Base-by-base conservation (phyloP, 75 land plant genomes). In the Pseudotsuga menziesii region DNA sequence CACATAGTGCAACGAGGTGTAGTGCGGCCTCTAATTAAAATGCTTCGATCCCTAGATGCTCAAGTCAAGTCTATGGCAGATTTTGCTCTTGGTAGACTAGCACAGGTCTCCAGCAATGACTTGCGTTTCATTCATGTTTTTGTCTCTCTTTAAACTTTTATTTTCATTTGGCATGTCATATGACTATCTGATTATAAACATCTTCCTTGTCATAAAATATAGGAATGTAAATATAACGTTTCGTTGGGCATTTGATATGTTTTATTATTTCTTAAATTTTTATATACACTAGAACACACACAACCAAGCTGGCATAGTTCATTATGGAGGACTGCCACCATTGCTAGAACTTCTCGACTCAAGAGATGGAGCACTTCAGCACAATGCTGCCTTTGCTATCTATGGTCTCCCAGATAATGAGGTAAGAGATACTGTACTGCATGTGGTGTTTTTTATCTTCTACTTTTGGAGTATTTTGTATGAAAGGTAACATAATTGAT, bases 1-100 rank as follows among this genome's bases (percentile, higher is more conserved):
- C 96, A 97, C 80, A 97, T 97, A 89, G 99, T 93, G 6, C 99
- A 97, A 78, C 86, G 99, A 59, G 99, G 99, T 76, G 99, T 95
- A 76, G 91, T 97, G 12, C 82, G 79, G 36, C 99, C 99, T 54
- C 82, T 97, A 23, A 85, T 93, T 73, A 87, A 87, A 39, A 97
- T 97, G 98, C 94, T 97, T 73, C 92, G 91, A 62, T 90, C 95
- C 55, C 44, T 84, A 67, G 98, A 97, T 87, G 71, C 83, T 29
- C 98, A 97, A 32, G 87, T 97, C 32, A 89, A 79, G 60, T 98
- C 95, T 80, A 97, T 95, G 95, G 85, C 99, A 56, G 96, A 95
- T 9, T 94, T 97, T 86, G 98, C 99, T 20, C 87, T 97, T 44
- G 99, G 99, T 36, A 87, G 98, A 60, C 81, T 97, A 78, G 99